phyloP scores from a whole-genome alignment of 257 asterid species.

The Paraleonurus japonicus region DNA sequence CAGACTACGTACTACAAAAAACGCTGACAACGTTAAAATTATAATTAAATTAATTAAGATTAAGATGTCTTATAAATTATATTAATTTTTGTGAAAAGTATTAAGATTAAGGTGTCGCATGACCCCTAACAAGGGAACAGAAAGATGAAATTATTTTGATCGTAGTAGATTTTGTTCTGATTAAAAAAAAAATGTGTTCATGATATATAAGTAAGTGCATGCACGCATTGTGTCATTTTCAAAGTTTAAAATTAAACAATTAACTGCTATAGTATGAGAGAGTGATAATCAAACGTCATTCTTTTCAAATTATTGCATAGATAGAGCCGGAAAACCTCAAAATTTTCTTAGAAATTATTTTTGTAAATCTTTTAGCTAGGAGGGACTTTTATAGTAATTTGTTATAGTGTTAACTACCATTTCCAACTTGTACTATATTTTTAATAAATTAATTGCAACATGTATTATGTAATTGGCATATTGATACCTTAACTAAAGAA shows the following conservation, averaged over 20 bases:
- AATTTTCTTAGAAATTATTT: background rate
- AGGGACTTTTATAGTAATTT: background rate
- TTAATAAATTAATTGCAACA: no score
- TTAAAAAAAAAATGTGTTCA: background rate
- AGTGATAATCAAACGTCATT: background rate
- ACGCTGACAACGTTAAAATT: background rate
- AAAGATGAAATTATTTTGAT: background rate
- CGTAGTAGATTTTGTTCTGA: background rate
- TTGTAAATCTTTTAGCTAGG: background rate
- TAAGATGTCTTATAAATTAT: background rate
- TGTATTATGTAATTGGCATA: no score
- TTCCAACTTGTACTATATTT: no score
- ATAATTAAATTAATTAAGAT: background rate
- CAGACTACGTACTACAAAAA: no score
- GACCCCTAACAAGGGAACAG: conserved; percentile 27
- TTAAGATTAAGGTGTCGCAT: conserved; percentile 19
- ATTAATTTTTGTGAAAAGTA: background rate
- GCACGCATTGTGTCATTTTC: conserved; percentile 26
- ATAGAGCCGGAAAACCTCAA: background rate
- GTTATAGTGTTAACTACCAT: no score
- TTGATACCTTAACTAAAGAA: no score
- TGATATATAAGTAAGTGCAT: conserved; percentile 16
- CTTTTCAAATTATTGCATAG: background rate
- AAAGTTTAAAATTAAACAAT: background rate
- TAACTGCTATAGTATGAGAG: background rate